These are phyloP conservation scores for Plectranthus barbatus DNA, from an alignment of 257 asterid genomes.

Conservation along the genomic window DNA sequence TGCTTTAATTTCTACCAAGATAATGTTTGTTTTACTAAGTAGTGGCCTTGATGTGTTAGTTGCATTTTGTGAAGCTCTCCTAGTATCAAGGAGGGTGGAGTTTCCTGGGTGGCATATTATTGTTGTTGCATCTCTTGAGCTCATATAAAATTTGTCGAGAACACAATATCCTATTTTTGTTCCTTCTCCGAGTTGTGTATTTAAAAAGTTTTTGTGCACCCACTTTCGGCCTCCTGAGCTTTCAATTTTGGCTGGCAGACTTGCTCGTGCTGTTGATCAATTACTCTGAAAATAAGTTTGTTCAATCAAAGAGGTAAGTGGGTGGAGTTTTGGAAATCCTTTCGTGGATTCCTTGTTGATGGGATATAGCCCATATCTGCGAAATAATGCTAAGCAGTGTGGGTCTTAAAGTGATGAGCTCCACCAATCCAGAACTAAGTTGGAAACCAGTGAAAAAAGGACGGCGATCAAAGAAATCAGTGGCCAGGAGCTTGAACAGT, in stretches of 20 bases:
- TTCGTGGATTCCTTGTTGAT: constrained; percentile 38
- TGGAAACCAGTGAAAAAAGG: constrained; percentile 74
- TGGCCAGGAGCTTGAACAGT: constrained; percentile 41
- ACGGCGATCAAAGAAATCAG: constrained; percentile 56
- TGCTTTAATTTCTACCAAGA: neutral
- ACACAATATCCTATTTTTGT: neutral
- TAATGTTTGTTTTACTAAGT: neutral
- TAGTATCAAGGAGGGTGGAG: neutral
- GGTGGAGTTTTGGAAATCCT: constrained; percentile 15
- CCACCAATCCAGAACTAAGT: constrained; percentile 38
- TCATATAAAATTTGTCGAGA: neutral
- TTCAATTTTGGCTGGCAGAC: constrained; percentile 26
- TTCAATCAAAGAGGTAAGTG: constrained; percentile 15
- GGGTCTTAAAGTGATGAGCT: constrained; percentile 44
- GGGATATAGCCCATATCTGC: constrained; percentile 32
- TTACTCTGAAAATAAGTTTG: constrained; percentile 11
- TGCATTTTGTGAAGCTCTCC: neutral
- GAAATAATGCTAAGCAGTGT: constrained; percentile 38
- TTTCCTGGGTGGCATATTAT: neutral
- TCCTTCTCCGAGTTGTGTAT: neutral
- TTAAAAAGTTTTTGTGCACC: neutral
- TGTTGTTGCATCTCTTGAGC: neutral
- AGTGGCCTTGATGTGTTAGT: neutral
- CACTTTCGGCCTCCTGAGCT: neutral
- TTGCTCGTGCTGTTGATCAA: constrained; percentile 26